Conservation (phyloP, 495 filamentous ascomycete genomes). For the Neurospora sp. region DNA sequence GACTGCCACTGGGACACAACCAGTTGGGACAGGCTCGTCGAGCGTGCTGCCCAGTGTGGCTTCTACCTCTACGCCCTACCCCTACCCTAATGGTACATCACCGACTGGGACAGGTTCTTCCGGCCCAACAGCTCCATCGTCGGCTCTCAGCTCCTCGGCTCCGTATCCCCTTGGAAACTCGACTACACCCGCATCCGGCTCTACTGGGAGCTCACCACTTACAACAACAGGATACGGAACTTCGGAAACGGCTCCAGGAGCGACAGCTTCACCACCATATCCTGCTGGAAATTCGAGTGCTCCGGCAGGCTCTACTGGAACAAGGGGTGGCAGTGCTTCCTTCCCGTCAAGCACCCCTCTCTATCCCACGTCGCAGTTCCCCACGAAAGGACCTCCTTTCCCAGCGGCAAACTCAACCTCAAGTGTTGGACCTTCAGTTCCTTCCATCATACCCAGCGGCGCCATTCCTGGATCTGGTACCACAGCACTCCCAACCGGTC, state of each 20-base stretch:
- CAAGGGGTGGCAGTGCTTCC: background rate
- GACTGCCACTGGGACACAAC: background rate
- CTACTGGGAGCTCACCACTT: background rate
- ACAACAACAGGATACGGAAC: background rate
- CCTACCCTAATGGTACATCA: background rate
- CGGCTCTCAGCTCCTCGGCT: background rate
- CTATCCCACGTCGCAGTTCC: background rate
- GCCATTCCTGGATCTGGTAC: background rate
- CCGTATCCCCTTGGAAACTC: slow-evolving; percentile 5
- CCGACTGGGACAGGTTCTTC: background rate
- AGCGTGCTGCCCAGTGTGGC: background rate
- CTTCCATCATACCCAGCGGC: background rate
- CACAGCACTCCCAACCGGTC: background rate
- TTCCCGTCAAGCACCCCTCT: background rate
- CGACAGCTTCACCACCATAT: background rate
- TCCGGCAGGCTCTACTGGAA: background rate
- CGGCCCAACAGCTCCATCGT: background rate
- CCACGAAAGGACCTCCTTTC: slow-evolving; percentile 2
- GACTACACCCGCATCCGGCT: background rate
- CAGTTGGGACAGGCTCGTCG: background rate
- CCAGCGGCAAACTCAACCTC: slow-evolving; percentile 5
- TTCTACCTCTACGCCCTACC: background rate
- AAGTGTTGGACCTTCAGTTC: background rate
- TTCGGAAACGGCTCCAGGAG: background rate
- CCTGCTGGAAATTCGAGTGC: background rate